Evolutionary conservation across 108 stramenopile species (phyloP).

Genomic region (Cyclotella sp.): DNA sequence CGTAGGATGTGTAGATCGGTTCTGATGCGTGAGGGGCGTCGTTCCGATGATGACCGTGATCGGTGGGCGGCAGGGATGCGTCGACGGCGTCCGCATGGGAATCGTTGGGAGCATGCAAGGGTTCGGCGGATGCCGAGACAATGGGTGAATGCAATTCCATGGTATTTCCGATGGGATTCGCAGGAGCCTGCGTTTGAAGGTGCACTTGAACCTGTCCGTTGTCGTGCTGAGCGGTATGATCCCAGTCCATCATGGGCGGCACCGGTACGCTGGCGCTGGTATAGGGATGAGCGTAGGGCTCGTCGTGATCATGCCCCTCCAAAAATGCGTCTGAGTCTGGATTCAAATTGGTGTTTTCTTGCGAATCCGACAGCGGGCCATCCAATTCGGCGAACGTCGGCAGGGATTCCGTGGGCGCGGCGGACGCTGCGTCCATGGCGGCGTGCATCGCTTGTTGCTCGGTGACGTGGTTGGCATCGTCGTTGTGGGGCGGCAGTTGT

Average conservation of each 20-base stretch:
- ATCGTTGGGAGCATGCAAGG: background rate
- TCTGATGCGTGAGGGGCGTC: background rate
- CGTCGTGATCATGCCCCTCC: background rate
- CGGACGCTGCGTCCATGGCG: background rate
- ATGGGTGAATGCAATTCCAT: conserved; percentile 18
- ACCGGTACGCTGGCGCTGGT: conserved; percentile 3
- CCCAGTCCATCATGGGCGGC: conserved; percentile 16
- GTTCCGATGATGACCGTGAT: background rate
- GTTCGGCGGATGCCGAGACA: background rate
- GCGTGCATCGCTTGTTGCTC: background rate
- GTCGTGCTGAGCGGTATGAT: background rate
- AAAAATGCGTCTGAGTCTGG: background rate
- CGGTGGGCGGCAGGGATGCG: background rate
- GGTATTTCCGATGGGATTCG: background rate
- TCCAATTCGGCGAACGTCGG: background rate
- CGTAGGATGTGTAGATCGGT: conserved; percentile 1
- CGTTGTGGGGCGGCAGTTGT: no score
- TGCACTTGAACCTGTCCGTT: background rate
- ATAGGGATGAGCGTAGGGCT: background rate
- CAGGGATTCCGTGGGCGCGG: background rate
- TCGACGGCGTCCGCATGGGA: background rate
- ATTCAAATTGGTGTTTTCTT: background rate
- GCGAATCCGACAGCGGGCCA: background rate
- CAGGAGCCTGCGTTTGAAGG: background rate
- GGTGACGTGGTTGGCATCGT: background rate